phyloP scores from a whole-genome alignment of 1,284 basidiomycete species.

The Ustilago loliicola region DNA sequence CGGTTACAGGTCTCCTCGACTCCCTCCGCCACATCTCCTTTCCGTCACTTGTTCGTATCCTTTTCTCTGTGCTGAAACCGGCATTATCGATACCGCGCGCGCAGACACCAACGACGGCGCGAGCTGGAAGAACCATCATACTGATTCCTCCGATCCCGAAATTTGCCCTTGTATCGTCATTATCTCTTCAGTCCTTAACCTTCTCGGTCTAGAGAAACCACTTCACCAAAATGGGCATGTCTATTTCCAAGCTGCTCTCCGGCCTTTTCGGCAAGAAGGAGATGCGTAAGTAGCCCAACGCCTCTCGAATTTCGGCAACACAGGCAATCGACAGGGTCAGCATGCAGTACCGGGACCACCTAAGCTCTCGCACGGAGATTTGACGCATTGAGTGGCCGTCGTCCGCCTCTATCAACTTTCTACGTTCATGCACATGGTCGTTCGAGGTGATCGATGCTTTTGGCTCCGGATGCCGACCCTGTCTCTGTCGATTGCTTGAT shows the following conservation, averaged over 20 bases:
- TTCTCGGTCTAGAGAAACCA: conserved; percentile 49
- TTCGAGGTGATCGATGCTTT: background rate
- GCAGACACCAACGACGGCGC: background rate
- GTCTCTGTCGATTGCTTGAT: conserved; percentile 7
- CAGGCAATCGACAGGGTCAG: conserved; percentile 9
- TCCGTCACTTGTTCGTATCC: conserved; percentile 30
- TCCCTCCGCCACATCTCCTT: conserved; percentile 1
- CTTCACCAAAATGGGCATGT: conserved; percentile 64
- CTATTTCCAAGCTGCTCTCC: conserved; percentile 69
- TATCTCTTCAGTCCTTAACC: conserved; percentile 14
- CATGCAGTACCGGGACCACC: background rate
- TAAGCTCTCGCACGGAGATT: no score
- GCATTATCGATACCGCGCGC: background rate
- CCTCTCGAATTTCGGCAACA: background rate
- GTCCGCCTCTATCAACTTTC: no score
- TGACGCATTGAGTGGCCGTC: no score
- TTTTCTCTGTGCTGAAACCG: background rate
- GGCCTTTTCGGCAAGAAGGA: conserved; percentile 71
- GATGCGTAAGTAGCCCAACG: conserved; percentile 64
- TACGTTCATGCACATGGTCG: background rate
- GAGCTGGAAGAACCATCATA: conserved; percentile 15
- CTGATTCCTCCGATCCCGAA: conserved; percentile 22
- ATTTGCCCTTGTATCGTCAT: background rate
- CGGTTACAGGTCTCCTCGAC: conserved; percentile 11
- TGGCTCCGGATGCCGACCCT: background rate